Evolutionary conservation across 2,329 filamentous ascomycete species (phyloP), one percentile per base, ranked within the genome.

Genomic region (Apiospora malaysiana): DNA sequence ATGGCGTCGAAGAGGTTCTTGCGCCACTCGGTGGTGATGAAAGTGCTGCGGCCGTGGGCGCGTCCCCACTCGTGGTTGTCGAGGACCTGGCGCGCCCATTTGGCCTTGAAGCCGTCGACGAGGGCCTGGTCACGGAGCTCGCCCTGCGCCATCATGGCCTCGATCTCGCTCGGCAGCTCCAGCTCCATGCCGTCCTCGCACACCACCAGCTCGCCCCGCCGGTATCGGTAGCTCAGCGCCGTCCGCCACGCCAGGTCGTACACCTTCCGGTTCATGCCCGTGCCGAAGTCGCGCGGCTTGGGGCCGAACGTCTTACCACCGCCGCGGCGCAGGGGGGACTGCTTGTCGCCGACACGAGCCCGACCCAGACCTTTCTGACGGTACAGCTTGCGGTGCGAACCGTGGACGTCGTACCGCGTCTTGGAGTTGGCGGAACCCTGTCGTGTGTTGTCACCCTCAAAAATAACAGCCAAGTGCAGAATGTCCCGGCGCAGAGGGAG

Each of bases 191-290:
- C 89, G 78, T 94, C 92, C 78, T 95, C 91, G 77, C 96, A 91
- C 56, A 99, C 90, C 74, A 98, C 85, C 77, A 99, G 85, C 84
- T 98, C 94, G 67, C 95, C 96, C 75, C 91, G 90, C 75, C 92
- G 88, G 83, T 96, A 98, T 72, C 96, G 91, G 85, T 97, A 97
- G 78, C 93, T 96, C 74, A 99, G 87, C 14, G 96, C 96, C 59
- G 93, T 98, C 79, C 96, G 90, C 94, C 94, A 98, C 12, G 96
- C 96, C 77, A 97, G 87, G 82, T 98, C 95, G 84, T 99, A 99
- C 66, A 97, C 90, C 85, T 98, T 98, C 79, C 88, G 88, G 77
- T 92, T 94, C 70, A 99, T 86, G 21, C 88, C 88, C 27, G 95
- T 97, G 72, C 90, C 89, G 79, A 99, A 99, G 83, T 98, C 94